These are phyloP conservation scores for Cicer bijugum DNA, from an alignment of 306 rosid genomes.

Conservation along the genomic window DNA sequence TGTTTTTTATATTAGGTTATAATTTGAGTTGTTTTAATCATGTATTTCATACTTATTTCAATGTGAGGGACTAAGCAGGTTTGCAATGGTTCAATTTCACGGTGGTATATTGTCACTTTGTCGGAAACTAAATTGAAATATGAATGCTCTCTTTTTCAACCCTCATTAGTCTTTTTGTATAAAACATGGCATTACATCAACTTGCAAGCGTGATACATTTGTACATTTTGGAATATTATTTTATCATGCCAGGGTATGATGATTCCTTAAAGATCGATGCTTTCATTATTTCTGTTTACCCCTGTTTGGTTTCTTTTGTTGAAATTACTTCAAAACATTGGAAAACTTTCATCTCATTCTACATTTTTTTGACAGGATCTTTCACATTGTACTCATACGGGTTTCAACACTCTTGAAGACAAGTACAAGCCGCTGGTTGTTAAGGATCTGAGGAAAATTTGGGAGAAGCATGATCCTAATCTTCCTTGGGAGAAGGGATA, in stretches of 20 bases:
- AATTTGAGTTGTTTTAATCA: not conserved
- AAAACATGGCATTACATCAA: conserved; percentile 18
- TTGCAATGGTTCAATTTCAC: not conserved
- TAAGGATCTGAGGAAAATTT: conserved; percentile 77
- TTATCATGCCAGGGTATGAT: not conserved
- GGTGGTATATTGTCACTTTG: not conserved
- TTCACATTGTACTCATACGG: conserved; percentile 66
- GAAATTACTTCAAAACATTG: not conserved
- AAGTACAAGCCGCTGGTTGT: conserved; percentile 66
- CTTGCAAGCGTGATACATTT: not conserved
- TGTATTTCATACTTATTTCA: not conserved
- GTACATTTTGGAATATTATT: conserved; percentile 1
- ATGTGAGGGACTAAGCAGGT: not conserved
- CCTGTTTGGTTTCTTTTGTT: not conserved
- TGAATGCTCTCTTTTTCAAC: not conserved
- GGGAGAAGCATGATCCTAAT: conserved; percentile 74
- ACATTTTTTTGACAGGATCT: conserved; percentile 52
- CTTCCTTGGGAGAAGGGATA: conserved; percentile 83
- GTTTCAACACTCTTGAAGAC: conserved; percentile 64
- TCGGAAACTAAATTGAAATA: conserved; percentile 11
- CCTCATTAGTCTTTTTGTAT: not conserved
- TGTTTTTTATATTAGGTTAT: not conserved
- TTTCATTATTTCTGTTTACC: conserved; percentile 6
- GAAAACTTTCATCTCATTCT: conserved; percentile 3
- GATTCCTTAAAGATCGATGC: not conserved